Conservation (phyloP, 1,284 basidiomycete species). For the Ceratobasidium papillatum region DNA sequence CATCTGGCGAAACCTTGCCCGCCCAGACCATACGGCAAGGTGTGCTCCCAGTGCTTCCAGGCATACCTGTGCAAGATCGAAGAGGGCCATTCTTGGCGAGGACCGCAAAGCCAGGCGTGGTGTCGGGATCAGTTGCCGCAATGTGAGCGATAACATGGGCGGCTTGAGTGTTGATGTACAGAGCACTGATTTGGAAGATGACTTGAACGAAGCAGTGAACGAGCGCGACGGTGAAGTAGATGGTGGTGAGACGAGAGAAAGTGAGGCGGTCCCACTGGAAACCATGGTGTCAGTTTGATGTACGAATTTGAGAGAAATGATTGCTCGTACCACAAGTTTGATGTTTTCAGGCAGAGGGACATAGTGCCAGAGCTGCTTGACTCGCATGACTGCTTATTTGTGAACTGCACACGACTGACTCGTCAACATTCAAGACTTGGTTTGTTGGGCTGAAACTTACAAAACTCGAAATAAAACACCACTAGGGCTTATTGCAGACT, state of each 20-base stretch:
- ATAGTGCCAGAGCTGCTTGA: slow-evolving; percentile 43
- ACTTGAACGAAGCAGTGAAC: slow-evolving; percentile 74
- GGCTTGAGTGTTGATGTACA: slow-evolving; percentile 68
- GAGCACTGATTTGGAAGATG: slow-evolving; percentile 71
- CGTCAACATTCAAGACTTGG: background rate
- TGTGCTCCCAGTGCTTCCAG: slow-evolving; percentile 58
- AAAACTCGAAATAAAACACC: slow-evolving; percentile 7
- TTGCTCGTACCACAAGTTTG: slow-evolving; percentile 40
- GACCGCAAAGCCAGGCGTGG: slow-evolving; percentile 61
- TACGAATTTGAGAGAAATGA: background rate
- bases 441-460: background rate
- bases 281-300: slow-evolving; percentile 2
- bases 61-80: slow-evolving; percentile 66
- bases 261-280: slow-evolving; percentile 75
- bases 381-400: slow-evolving; percentile 33
- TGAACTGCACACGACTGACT: background rate
- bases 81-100: slow-evolving; percentile 57
- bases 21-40: slow-evolving; percentile 58
- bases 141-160: slow-evolving; percentile 59
- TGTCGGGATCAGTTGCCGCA: slow-evolving; percentile 60
- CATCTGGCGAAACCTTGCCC: slow-evolving; percentile 26
- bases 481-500: slow-evolving; percentile 16
- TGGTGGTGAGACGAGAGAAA: slow-evolving; percentile 68
- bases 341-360: slow-evolving; percentile 42
- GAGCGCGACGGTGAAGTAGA: slow-evolving; percentile 73